Base-by-base conservation (phyloP, 768 basidiomycete genomes). In the Tylopilus intermedius region DNA sequence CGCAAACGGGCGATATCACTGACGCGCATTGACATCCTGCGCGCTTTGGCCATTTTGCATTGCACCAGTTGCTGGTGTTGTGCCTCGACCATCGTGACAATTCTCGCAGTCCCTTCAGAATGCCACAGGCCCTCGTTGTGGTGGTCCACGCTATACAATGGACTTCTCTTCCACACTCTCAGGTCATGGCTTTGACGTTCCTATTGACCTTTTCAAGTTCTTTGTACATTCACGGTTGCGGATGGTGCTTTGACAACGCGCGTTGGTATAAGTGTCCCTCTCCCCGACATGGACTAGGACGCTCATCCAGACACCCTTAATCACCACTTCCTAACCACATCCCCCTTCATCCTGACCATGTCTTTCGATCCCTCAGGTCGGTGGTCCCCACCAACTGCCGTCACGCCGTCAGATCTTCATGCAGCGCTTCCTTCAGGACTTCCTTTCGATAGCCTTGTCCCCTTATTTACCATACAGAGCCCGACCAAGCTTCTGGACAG, bases 141-240 rank as follows among this genome's bases (percentile, higher is more conserved):
- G 47, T 51, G 35, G 41, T 43, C 35, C 47, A 27, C 43, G 15
- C 26, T 33, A 33, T 5, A 33, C 33, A 33, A 33, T 33, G 13
- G 33, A 11, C 30, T 10, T 44, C 8, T 35, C 27, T 32, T 32
- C 37, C 4, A 7, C 11, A 14, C 32, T 8, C 3, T 27, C 29
- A 0, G 6, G 4, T 6, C 38, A 39, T 13, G 13, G 54, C 54
- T 48, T 50, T 56, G 41, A 47, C 13, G 18, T 48, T 13, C 8
- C 22, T 35, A 33, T 58, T 45, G 56, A 58, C 41, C 46, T 18
- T 22, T 40, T 45, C 33, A 30, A 8, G 30, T 10, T 30, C 9
- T 27, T 24, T 44, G 29, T 51, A 39, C 26, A 21, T 8, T 3
- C 7, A 4, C 37, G 47, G 27, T 10, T 11, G 9, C 32, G 32